phyloP scores from a whole-genome alignment of 1,284 basidiomycete genomes.

The Fereydounia khargensis region DNA sequence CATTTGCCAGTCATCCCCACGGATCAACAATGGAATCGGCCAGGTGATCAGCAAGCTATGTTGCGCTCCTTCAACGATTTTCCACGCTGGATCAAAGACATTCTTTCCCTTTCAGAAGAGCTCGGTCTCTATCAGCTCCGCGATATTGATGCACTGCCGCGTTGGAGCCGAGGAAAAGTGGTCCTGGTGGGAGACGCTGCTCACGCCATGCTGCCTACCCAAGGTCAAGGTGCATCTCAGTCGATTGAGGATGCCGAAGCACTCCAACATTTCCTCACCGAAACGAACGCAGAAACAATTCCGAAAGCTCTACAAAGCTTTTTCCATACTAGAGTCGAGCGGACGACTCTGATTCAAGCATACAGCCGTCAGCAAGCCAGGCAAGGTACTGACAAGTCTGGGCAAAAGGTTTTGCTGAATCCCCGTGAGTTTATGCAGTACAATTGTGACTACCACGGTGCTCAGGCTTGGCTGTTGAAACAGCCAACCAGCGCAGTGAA shows the following conservation, averaged over 20 bases:
- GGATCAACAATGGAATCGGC: conserved; percentile 3
- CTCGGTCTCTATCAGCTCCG: conserved; percentile 53
- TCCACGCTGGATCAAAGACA: conserved; percentile 57
- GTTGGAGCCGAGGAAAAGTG: conserved; percentile 43
- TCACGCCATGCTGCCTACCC: conserved; percentile 37
- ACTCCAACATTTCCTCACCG: conserved; percentile 6
- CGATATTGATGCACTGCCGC: conserved; percentile 43
- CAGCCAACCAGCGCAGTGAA: no score
- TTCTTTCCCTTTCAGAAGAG: conserved; percentile 62
- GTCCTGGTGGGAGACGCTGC: conserved; percentile 56
- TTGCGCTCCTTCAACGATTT: conserved; percentile 38
- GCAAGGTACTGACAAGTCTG: conserved; percentile 2
- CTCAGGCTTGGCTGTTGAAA: no score
- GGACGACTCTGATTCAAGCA: conserved; percentile 2
- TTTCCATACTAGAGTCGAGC: conserved; percentile 1
- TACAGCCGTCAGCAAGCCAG: conserved; percentile 8
- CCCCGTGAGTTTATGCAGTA: conserved; percentile 8
- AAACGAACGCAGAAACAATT: not conserved
- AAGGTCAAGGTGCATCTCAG: conserved; percentile 15
- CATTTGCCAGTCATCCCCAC: not conserved
- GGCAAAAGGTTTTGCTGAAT: conserved; percentile 2
- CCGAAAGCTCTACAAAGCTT: not conserved
- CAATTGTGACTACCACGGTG: conserved; percentile 8
- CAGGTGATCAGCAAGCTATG: conserved; percentile 12
- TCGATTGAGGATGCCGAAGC: conserved; percentile 18